phyloP scores from a whole-genome alignment of 345 rosid genomes.

The rapeseed (Brassica napus) region Da-Ae NC_063444.1:46981001-46981500 shows the following conservation, averaged over 20 bases:
- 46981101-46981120: constrained; percentile 9
- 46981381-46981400: background rate
- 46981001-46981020: constrained; percentile 31
- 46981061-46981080: constrained; percentile 3
- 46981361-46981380: constrained; percentile 6
- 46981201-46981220: constrained; percentile 1
- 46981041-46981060: background rate
- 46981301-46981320: background rate
- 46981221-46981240: background rate
- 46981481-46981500: constrained; percentile 24
- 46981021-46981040: constrained; percentile 17
- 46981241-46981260: background rate
- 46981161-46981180: constrained; percentile 15
- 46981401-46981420: background rate
- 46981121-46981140: background rate
- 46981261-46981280: background rate
- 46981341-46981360: constrained; percentile 19
- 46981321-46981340: constrained; percentile 37
- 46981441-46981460: background rate
- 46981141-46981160: background rate
- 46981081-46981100: constrained; percentile 14
- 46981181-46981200: constrained; percentile 2
- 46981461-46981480: constrained; percentile 34
- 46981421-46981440: background rate
- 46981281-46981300: constrained; percentile 23